phyloP scores from a whole-genome alignment of 371 early-diverging fungal genomes.

The Mucor saturninus region DNA sequence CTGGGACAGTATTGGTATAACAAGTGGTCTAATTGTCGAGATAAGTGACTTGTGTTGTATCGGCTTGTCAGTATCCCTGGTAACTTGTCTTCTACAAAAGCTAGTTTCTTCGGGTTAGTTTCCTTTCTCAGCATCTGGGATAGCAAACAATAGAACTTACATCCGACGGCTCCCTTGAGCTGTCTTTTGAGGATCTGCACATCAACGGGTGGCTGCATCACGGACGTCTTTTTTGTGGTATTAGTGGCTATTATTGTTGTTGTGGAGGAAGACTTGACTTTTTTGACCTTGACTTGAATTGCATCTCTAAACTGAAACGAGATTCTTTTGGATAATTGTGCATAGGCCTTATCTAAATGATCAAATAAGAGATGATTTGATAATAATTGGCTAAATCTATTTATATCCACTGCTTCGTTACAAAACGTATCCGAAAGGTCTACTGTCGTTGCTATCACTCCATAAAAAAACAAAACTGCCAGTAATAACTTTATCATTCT shows the following conservation, averaged over 20 bases:
- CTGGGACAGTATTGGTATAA: slow-evolving; percentile 20
- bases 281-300: slow-evolving; percentile 25
- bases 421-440: slow-evolving; percentile 4
- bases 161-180: slow-evolving; percentile 31
- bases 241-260: neutral
- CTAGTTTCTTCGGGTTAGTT: slow-evolving; percentile 4
- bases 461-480: neutral
- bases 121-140: too few species aligned
- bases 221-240: neutral
- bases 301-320: slow-evolving; percentile 32
- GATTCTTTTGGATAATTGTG: slow-evolving; percentile 23
- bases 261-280: slow-evolving; percentile 1
- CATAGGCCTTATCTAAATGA: slow-evolving; percentile 33
- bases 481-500: slow-evolving; percentile 4
- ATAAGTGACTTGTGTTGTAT: slow-evolving; percentile 22
- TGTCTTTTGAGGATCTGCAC: slow-evolving; percentile 30
- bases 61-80: slow-evolving; percentile 20
- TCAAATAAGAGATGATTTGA: slow-evolving; percentile 32
- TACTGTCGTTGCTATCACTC: neutral
- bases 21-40: slow-evolving; percentile 24
- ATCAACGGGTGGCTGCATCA: slow-evolving; percentile 23
- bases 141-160: too few species aligned
- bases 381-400: slow-evolving; percentile 26
- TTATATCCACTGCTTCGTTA: slow-evolving; percentile 15
- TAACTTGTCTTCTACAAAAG: slow-evolving; percentile 34